Percentiles rank a stretch among this genome's conserved stretches.
phyloP scores from a whole-genome alignment of 2,329 filamentous ascomycete species.

The Sporothrix globosa region DNA sequence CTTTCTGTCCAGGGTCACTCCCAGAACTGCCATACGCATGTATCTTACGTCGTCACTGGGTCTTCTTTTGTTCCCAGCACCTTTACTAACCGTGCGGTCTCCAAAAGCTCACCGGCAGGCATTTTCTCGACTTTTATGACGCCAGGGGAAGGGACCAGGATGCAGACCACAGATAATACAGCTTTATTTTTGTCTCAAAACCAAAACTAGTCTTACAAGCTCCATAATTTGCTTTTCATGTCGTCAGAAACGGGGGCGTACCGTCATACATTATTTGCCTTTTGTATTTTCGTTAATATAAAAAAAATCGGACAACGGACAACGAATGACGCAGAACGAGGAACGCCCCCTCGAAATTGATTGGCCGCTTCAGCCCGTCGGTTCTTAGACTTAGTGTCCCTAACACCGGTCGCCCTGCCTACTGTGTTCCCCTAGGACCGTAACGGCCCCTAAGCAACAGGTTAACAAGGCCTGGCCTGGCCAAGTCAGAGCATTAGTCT shows the following conservation, averaged over 20 bases:
- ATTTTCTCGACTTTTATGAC: neutral
- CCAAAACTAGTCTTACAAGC: neutral
- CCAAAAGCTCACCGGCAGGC: neutral
- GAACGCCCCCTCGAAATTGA: neutral
- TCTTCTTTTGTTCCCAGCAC: neutral
- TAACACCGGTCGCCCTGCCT: too few species aligned
- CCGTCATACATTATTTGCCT: neutral
- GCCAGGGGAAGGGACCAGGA: neutral
- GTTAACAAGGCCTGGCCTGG: neutral
- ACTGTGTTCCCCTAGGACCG: neutral
- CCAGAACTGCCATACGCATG: neutral
- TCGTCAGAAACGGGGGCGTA: constrained; percentile 14
- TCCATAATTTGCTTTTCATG: neutral
- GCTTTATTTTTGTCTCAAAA: neutral
- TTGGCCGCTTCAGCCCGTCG: constrained; percentile 16
- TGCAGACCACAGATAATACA: neutral
- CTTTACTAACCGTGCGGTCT: too few species aligned
- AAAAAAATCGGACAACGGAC: neutral
- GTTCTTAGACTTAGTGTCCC: neutral
- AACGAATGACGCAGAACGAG: neutral
- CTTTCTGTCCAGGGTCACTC: neutral
- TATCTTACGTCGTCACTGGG: neutral
- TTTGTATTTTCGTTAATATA: neutral
- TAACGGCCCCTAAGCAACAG: neutral
- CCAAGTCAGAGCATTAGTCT: neutral